A percentile compares a stretch with the other conserved stretches of the same genome.
phyloP scores from a whole-genome alignment of 83 land plant species.

The Picea engelmannii region DNA sequence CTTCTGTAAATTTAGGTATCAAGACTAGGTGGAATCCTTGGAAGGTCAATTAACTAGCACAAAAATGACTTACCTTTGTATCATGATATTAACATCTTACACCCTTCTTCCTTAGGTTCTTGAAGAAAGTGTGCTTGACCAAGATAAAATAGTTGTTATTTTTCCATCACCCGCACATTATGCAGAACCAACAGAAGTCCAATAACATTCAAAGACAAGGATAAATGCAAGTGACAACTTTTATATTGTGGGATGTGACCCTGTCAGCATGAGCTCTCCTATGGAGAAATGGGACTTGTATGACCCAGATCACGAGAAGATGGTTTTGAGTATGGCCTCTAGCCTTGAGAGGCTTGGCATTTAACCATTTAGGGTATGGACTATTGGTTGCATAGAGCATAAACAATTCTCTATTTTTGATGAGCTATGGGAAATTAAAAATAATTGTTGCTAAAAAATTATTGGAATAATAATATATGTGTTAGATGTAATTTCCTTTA shows the following conservation, averaged over 20 bases:
- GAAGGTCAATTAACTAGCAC: neutral
- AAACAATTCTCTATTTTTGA: neutral
- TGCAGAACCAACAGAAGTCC: constrained; percentile 99
- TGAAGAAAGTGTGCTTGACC: constrained; percentile 90
- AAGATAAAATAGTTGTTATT: constrained; percentile 92
- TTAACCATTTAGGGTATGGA: constrained; percentile 84
- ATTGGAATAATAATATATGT: neutral
- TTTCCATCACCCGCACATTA: constrained; percentile 99
- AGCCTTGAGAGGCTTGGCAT: constrained; percentile 93
- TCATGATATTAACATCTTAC: neutral
- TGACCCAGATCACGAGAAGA: constrained; percentile 97
- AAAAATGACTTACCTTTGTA: neutral
- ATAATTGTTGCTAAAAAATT: too few relatives aligned
- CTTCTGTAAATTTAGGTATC: neutral
- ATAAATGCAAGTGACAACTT: constrained; percentile 97
- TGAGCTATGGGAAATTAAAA: too few relatives aligned
- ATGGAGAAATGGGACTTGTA: constrained; percentile 85
- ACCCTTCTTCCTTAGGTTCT: constrained; percentile 57
- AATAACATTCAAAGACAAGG: constrained; percentile 97
- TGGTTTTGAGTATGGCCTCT: constrained; percentile 98
- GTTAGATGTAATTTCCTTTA: neutral
- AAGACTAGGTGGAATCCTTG: neutral
- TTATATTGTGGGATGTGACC: constrained; percentile 96
- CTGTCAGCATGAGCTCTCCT: constrained; percentile 98
- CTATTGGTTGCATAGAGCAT: too few relatives aligned